Conservation (phyloP, 306 rosid genomes). For the Acacia acuminata region DNA sequence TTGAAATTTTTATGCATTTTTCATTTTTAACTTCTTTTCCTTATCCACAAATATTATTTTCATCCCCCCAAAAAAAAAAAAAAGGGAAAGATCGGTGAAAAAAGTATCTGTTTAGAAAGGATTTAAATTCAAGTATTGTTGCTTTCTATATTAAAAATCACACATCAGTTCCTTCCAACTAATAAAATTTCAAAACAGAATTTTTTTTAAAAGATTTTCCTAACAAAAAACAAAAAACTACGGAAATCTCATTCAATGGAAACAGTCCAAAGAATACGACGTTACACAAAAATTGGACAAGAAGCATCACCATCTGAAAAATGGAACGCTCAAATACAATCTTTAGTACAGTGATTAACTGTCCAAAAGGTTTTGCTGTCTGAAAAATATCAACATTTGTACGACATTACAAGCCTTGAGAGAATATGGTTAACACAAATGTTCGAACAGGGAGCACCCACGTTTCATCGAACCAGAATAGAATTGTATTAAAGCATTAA, state of each 20-base stretch:
- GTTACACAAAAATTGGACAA: neutral
- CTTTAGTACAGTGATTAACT: slow-evolving; percentile 36
- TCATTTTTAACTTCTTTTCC: neutral
- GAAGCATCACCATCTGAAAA: slow-evolving; percentile 6
- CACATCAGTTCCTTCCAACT: too few species aligned
- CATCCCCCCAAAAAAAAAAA: neutral
- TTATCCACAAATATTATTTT: neutral
- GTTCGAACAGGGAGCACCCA: neutral
- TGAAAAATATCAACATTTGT: neutral
- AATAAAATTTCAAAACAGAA: too few species aligned
- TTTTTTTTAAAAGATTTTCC: neutral
- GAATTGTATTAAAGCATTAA: neutral
- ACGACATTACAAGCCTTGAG: neutral
- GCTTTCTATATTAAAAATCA: too few species aligned
- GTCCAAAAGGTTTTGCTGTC: neutral
- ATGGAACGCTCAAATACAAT: slow-evolving; percentile 20
- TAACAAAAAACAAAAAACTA: neutral
- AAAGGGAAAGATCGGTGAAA: neutral
- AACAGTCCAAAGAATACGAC: neutral
- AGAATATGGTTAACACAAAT: neutral
- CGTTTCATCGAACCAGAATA: neutral
- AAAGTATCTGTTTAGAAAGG: too few species aligned
- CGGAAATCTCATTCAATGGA: neutral
- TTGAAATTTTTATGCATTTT: neutral
- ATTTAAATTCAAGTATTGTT: too few species aligned